A percentile compares a stretch with the other conserved stretches of the same genome.
These are phyloP conservation scores for Blastobotrys apis DNA, from an alignment of 1,139 yeast genomes.

Conservation along the genomic window DNA sequence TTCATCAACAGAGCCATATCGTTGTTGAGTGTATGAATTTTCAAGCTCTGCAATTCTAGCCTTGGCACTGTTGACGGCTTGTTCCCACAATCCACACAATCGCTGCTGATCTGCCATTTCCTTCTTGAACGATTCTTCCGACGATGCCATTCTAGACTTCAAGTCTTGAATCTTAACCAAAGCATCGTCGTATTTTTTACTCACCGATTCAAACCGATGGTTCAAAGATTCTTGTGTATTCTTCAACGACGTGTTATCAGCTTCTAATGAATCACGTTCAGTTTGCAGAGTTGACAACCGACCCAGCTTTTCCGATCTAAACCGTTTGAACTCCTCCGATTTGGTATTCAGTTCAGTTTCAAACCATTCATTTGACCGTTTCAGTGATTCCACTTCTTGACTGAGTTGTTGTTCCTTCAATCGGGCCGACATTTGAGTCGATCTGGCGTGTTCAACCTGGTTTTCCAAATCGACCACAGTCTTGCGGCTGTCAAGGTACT, in stretches of 20 bases:
- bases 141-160: conserved; percentile 45
- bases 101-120: conserved; percentile 66
- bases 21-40: conserved; percentile 40
- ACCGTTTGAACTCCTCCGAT: conserved; percentile 36
- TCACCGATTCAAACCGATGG: conserved; percentile 37
- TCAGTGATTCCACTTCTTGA: conserved; percentile 39
- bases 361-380: conserved; percentile 39
- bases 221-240: conserved; percentile 29
- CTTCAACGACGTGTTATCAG: conserved; percentile 35
- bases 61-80: conserved; percentile 36
- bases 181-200: conserved; percentile 39
- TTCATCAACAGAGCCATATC: conserved; percentile 32
- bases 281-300: conserved; percentile 33
- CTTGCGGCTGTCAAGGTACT: conserved; percentile 45
- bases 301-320: conserved; percentile 37
- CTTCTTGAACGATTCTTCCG: conserved; percentile 52
- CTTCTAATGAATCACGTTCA: conserved; percentile 36
- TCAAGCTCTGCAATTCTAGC: conserved; percentile 42
- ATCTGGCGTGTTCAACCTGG: conserved; percentile 34
- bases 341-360: conserved; percentile 37
- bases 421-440: conserved; percentile 36
- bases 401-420: conserved; percentile 38
- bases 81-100: conserved; percentile 55
- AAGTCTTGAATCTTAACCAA: conserved; percentile 44
- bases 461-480: conserved; percentile 40